A percentile compares a stretch with the other conserved stretches of the same genome.
phyloP scores from a whole-genome alignment of 768 basidiomycete genomes.

The Lenzites betulinus region DNA sequence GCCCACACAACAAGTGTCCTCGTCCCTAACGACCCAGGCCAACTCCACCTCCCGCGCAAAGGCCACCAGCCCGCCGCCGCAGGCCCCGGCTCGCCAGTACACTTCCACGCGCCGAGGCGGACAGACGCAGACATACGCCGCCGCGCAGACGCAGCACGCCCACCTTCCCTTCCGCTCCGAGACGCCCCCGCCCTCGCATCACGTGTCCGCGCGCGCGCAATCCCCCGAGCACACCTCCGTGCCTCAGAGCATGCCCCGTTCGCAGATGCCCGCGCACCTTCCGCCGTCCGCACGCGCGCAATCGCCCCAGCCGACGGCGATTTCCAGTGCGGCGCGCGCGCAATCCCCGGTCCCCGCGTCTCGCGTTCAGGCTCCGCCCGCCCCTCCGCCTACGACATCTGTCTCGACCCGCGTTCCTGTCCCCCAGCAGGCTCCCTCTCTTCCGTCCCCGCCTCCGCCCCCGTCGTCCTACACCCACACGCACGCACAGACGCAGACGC shows the following conservation, averaged over 20 bases:
- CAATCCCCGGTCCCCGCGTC: constrained; percentile 18
- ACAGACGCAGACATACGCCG: background rate
- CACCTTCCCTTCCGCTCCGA: constrained; percentile 19
- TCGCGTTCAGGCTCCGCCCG: constrained; percentile 19
- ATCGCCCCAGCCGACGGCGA: constrained; percentile 8
- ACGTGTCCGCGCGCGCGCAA: constrained; percentile 8
- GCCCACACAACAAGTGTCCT: background rate
- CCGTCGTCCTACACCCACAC: constrained; percentile 7
- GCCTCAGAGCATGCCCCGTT: background rate
- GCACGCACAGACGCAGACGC: constrained; percentile 12
- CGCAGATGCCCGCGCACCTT: constrained; percentile 6
- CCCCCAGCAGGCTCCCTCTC: background rate
- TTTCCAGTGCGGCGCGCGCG: constrained; percentile 6
- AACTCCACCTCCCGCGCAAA: constrained; percentile 3
- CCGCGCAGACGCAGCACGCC: constrained; percentile 3
- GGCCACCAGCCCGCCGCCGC: constrained; percentile 4
- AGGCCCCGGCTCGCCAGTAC: constrained; percentile 15
- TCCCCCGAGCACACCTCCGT: constrained; percentile 3
- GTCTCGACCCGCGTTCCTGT: background rate
- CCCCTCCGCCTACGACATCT: background rate
- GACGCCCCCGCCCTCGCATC: constrained; percentile 12
- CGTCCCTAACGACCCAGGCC: background rate
- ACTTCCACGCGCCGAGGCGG: constrained; percentile 4
- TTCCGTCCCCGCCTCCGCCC: constrained; percentile 6
- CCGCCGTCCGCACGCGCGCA: constrained; percentile 8